A percentile compares a stretch with the other conserved stretches of the same genome.
Conservation (phyloP, 345 rosid species). For the Cardamine chenopodiifolia region DNA sequence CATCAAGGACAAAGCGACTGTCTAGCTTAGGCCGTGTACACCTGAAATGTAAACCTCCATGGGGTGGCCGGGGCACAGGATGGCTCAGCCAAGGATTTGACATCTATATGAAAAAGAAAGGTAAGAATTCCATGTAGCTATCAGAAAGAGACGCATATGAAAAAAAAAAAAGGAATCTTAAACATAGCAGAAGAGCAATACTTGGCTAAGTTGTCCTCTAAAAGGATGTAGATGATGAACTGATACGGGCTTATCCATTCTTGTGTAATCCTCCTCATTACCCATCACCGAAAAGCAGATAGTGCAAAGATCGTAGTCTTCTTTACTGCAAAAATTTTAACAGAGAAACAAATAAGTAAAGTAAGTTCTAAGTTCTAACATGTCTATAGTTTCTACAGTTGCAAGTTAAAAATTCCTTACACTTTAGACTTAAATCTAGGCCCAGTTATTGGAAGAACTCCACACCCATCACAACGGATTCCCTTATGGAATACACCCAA, state of each 20-base stretch:
- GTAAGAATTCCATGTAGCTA: conserved; percentile 11
- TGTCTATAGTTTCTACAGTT: not conserved
- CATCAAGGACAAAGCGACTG: conserved; percentile 81
- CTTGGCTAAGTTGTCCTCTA: conserved; percentile 48
- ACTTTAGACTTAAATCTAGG: conserved; percentile 87
- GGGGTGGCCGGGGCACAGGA: conserved; percentile 34
- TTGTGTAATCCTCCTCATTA: conserved; percentile 60
- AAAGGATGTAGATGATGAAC: conserved; percentile 36
- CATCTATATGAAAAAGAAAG: conserved; percentile 19
- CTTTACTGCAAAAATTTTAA: conserved; percentile 54
- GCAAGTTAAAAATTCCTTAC: conserved; percentile 52
- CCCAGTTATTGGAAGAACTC: conserved; percentile 86
- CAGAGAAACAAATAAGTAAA: not conserved
- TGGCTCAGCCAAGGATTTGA: conserved; percentile 43
- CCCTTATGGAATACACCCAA: conserved; percentile 74
- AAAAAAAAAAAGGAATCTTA: not conserved
- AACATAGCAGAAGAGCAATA: conserved; percentile 40
- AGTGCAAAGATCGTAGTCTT: conserved; percentile 87
- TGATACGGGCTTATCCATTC: conserved; percentile 67
- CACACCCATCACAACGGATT: conserved; percentile 89
- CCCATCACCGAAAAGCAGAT: conserved; percentile 80
- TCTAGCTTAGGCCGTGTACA: conserved; percentile 57
- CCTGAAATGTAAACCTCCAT: conserved; percentile 39
- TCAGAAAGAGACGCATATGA: not conserved
- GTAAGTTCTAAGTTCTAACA: not conserved